These are phyloP conservation scores for Beauveria scarabaeidicola DNA, from an alignment of 2,329 filamentous ascomycete species.

Conservation along the genomic window DNA sequence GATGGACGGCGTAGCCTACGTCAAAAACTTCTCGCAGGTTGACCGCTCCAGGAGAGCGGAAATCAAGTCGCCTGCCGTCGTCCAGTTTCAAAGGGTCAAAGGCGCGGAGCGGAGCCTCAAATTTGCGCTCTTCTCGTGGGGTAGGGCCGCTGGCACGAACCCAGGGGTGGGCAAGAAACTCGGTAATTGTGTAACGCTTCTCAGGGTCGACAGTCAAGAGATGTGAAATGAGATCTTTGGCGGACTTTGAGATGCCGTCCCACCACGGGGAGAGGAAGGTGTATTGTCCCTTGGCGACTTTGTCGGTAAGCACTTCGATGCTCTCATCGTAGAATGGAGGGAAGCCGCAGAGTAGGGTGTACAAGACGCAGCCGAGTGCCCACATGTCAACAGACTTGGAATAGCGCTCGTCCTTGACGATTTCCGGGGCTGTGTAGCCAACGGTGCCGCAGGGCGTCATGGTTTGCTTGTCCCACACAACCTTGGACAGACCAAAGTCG, in stretches of 20 bases:
- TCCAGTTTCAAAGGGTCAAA: slow-evolving; percentile 49
- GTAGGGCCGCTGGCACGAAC: slow-evolving; percentile 58
- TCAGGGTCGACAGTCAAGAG: slow-evolving; percentile 90
- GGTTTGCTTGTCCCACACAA: slow-evolving; percentile 95
- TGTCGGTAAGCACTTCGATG: slow-evolving; percentile 93
- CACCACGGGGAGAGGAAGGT: slow-evolving; percentile 98
- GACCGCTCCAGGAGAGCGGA: slow-evolving; percentile 88
- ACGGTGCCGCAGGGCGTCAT: slow-evolving; percentile 99
- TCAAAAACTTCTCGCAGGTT: slow-evolving; percentile 97
- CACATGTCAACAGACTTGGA: slow-evolving; percentile 99
- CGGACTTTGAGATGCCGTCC: slow-evolving; percentile 94
- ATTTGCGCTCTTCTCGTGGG: slow-evolving; percentile 49
- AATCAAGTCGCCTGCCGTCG: slow-evolving; percentile 73
- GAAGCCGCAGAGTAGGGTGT: slow-evolving; percentile 94
- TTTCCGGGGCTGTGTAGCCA: slow-evolving; percentile 95
- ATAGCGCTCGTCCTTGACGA: slow-evolving; percentile 97
- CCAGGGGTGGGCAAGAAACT: slow-evolving; percentile 95
- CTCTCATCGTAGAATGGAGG: slow-evolving; percentile 98
- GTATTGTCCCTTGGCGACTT: slow-evolving; percentile 93
- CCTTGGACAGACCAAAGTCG: slow-evolving; percentile 94
- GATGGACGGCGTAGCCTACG: slow-evolving; percentile 93
- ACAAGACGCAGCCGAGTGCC: slow-evolving; percentile 92
- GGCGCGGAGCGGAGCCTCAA: slow-evolving; percentile 36
- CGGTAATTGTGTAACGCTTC: slow-evolving; percentile 84
- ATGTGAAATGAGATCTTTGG: slow-evolving; percentile 89